Evolutionary conservation across 2,329 filamentous ascomycete species (phyloP).

Genomic region (Calycina herbarum): DNA sequence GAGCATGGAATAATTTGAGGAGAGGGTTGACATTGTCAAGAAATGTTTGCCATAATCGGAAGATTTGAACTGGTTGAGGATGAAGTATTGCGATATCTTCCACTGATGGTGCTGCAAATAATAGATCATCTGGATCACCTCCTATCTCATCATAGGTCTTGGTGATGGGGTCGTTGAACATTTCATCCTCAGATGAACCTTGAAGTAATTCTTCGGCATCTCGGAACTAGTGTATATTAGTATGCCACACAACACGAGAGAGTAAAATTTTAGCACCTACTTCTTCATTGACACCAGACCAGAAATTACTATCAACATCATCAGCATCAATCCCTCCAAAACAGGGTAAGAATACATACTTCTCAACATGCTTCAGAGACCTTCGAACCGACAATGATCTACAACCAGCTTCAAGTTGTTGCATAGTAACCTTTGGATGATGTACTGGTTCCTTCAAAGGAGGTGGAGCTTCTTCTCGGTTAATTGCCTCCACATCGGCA

Average conservation of each 20-base stretch:
- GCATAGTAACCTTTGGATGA: neutral
- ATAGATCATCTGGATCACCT: slow-evolving; percentile 29
- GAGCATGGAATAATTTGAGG: slow-evolving; percentile 67
- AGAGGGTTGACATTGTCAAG: slow-evolving; percentile 69
- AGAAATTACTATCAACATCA: slow-evolving; percentile 19
- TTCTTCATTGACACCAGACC: slow-evolving; percentile 21
- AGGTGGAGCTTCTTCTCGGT: slow-evolving; percentile 16
- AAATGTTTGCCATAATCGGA: slow-evolving; percentile 69
- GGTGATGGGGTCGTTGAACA: slow-evolving; percentile 24
- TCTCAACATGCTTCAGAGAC: slow-evolving; percentile 21
- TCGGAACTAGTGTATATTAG: slow-evolving; percentile 30
- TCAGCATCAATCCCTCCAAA: neutral
- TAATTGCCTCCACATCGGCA: slow-evolving; percentile 32
- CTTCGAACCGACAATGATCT: slow-evolving; percentile 18
- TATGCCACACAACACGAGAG: neutral
- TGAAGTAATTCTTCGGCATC: slow-evolving; percentile 37
- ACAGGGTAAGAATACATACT: slow-evolving; percentile 14
- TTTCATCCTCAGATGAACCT: slow-evolving; percentile 35
- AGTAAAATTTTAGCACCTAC: neutral
- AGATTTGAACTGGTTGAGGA: slow-evolving; percentile 58
- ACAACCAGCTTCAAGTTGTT: slow-evolving; percentile 1
- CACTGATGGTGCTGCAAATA: slow-evolving; percentile 50
- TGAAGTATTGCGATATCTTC: slow-evolving; percentile 51
- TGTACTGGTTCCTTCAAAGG: neutral
- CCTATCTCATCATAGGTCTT: slow-evolving; percentile 33